phyloP scores from a whole-genome alignment of 1,284 basidiomycete species.

The Puccinia hordei region DNA sequence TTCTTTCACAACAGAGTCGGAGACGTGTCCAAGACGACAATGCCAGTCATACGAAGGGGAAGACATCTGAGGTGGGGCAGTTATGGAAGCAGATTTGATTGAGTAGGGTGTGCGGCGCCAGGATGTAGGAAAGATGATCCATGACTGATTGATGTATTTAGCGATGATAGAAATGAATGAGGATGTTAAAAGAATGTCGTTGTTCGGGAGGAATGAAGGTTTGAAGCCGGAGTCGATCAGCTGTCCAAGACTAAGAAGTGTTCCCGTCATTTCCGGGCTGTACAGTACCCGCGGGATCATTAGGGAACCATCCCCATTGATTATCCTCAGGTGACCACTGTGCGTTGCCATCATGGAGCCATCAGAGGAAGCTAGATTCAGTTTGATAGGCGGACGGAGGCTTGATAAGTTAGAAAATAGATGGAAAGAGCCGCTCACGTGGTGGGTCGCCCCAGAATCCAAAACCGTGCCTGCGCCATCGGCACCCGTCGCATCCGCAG shows the following conservation, averaged over 20 bases:
- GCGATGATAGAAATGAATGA: background rate
- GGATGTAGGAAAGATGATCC: background rate
- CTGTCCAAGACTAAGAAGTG: constrained; percentile 20
- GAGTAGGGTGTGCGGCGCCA: background rate
- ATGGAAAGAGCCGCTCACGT: constrained; percentile 1
- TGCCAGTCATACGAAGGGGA: background rate
- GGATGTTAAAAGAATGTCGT: background rate
- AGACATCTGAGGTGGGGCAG: no score
- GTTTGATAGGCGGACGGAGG: background rate
- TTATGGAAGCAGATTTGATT: no score
- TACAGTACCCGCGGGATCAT: background rate
- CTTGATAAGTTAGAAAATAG: background rate
- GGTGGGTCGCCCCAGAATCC: constrained; percentile 21
- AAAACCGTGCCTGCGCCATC: constrained; percentile 6
- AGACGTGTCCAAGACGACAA: background rate
- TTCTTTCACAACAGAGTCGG: background rate
- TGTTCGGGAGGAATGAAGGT: background rate
- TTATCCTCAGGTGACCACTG: background rate
- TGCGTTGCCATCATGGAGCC: background rate
- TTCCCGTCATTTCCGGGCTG: constrained; percentile 20
- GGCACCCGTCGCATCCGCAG: background rate
- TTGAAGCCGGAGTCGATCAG: constrained; percentile 15
- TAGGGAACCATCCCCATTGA: background rate
- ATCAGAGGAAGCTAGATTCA: background rate
- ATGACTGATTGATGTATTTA: background rate